phyloP scores from a whole-genome alignment of 2,329 filamentous ascomycete genomes.

The Neospermospora avenae region DNA sequence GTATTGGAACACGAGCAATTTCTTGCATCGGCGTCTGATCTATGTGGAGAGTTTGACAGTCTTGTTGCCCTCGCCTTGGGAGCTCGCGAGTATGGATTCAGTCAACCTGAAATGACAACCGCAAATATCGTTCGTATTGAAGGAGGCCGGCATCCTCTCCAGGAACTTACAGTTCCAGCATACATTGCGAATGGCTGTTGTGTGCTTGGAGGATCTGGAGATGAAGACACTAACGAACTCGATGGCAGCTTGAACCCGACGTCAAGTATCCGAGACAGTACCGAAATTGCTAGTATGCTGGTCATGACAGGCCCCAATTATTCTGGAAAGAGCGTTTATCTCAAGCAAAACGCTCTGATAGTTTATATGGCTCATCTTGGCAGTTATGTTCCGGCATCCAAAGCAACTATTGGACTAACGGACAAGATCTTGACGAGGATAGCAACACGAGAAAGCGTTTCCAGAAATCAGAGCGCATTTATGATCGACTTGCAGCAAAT shows the following conservation, averaged over 20 bases:
- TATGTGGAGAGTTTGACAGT: slow-evolving; percentile 84
- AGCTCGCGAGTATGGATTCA: slow-evolving; percentile 70
- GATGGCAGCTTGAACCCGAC: background rate
- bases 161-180: slow-evolving; percentile 75
- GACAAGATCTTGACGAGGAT: slow-evolving; percentile 91
- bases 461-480: slow-evolving; percentile 59
- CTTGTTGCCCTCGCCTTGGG: slow-evolving; percentile 76
- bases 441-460: slow-evolving; percentile 65
- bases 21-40: slow-evolving; percentile 68
- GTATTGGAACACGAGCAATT: slow-evolving; percentile 66
- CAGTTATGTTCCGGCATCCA: slow-evolving; percentile 81
- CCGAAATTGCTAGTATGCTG: slow-evolving; percentile 60
- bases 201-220: slow-evolving; percentile 58
- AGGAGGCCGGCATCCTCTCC: slow-evolving; percentile 80
- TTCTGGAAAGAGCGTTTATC: slow-evolving; percentile 92
- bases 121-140: slow-evolving; percentile 70
- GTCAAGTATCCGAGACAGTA: slow-evolving; percentile 16
- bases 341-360: slow-evolving; percentile 89
- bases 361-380: slow-evolving; percentile 91
- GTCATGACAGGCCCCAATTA: slow-evolving; percentile 92
- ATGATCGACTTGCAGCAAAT: slow-evolving; percentile 84
- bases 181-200: slow-evolving; percentile 81
- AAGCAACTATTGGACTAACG: slow-evolving; percentile 77
- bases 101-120: slow-evolving; percentile 64
- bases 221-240: slow-evolving; percentile 13